phyloP scores from a whole-genome alignment of 2,329 filamentous ascomycete species.

The Penicillium fuscoglaucum region DNA sequence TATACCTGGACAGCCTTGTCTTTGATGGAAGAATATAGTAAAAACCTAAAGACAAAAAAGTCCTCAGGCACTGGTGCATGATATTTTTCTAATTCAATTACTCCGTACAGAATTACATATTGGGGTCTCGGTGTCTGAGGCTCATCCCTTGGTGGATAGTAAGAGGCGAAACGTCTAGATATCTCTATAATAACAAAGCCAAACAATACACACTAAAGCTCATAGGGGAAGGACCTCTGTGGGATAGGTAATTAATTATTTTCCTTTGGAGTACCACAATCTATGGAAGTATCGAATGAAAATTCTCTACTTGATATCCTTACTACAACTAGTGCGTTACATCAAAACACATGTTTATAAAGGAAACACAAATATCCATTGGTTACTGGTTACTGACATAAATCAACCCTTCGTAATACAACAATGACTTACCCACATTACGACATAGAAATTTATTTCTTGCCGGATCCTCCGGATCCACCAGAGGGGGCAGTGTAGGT shows the following conservation, averaged over 20 bases:
- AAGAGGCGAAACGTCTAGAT: neutral
- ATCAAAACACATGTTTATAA: neutral
- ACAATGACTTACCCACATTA: neutral
- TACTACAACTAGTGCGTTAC: neutral
- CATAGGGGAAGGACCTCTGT: neutral
- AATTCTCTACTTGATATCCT: neutral
- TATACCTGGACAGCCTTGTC: neutral
- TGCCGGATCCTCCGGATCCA: slow-evolving; percentile 1
- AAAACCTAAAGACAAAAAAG: no score
- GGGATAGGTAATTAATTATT: neutral
- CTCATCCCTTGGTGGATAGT: neutral
- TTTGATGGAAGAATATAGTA: neutral
- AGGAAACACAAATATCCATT: no score
- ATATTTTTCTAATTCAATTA: neutral
- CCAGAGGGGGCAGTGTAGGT: slow-evolving; percentile 59
- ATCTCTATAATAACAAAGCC: neutral
- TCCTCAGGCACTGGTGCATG: neutral
- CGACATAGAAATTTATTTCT: slow-evolving; percentile 9
- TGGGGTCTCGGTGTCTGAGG: neutral
- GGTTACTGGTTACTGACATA: neutral
- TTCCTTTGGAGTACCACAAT: neutral
- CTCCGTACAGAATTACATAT: neutral
- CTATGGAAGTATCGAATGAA: neutral
- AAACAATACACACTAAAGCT: neutral
- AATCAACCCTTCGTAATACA: neutral